Evolutionary conservation across 352 stramenopile species (phyloP).

Genomic region (Phytophthora ramorum): DNA sequence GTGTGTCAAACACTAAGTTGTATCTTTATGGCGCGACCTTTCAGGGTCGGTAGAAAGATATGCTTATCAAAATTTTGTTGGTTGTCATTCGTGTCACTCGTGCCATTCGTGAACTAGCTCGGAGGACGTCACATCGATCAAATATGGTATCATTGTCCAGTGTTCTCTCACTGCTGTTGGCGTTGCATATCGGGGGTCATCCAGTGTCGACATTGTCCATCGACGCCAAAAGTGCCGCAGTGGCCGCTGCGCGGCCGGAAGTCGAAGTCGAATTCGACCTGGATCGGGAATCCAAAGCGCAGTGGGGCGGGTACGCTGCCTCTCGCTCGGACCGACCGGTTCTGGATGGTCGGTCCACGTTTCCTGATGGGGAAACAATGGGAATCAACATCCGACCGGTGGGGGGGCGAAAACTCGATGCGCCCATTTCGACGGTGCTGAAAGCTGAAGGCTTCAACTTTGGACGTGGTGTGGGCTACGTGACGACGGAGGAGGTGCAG

Average conservation of each 20-base stretch:
- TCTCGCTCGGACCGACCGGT: constrained; percentile 29
- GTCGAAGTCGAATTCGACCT: constrained; percentile 46
- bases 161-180: constrained; percentile 16
- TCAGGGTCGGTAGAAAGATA: constrained; percentile 35
- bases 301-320: constrained; percentile 16
- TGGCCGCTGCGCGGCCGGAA: constrained; percentile 19
- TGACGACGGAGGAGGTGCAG: constrained; percentile 19
- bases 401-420: constrained; percentile 10
- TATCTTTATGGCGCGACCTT: constrained; percentile 26
- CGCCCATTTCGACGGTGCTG: constrained; percentile 30
- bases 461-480: constrained; percentile 47
- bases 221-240: constrained; percentile 19
- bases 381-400: constrained; percentile 22
- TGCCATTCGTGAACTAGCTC: constrained; percentile 5
- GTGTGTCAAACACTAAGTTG: constrained; percentile 11
- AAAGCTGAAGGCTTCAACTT: constrained; percentile 49
- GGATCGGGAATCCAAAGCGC: constrained; percentile 35
- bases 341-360: constrained; percentile 26
- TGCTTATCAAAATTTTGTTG: constrained; percentile 8
- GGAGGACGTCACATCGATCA: neutral
- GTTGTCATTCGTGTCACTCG: neutral
- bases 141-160: constrained; percentile 13
- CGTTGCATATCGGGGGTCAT: neutral
- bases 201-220: constrained; percentile 19
- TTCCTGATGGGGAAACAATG: constrained; percentile 13